Base-by-base conservation (phyloP, 164 flowering plant genomes). In the Vitis riparia region DNA sequence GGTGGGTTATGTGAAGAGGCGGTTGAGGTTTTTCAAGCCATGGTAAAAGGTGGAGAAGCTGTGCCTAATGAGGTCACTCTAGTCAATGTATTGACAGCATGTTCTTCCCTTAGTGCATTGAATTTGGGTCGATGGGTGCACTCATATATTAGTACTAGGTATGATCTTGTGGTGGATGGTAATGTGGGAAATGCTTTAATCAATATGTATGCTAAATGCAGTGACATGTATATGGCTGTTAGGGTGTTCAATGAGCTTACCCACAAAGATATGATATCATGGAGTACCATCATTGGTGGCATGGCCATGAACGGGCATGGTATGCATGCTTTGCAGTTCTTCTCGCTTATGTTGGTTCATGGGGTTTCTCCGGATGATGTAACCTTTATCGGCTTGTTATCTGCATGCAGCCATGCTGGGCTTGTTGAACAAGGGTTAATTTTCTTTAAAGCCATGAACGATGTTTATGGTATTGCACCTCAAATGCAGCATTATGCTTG, bases 331-430 rank as follows among this genome's bases (percentile, higher is more conserved):
- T 23, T 78, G 65, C 67, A 67, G 70, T 72, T 72, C 29, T 75
- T 80, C 58, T 65, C 80, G 8, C 62, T 62, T 10, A 77, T 80
- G 80, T 10, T 74, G 14, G 60, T 70, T 9, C 65, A 75, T 13
- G 80, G 83, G 27, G 65, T 77, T 62, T n/a, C 55, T 12, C 80
- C 78, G 0, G 80, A 80, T 59, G 76, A 53, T 48, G 76, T 77
- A 3, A 75, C 74, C 1, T 80, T 80, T 50, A 52, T 80, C 23
- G 75, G 81, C 9, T 55, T 80, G 70, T 47, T 80, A 37, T 72
- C 79, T 29, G 81, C 79, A 1, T 80, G 83, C 59, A 76, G 78
- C 66, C 81, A 80, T 59, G 61, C 63, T 0, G 79, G 81, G 9
- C 61, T 75, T 50, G 75, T 80, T 2, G 55, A 66, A 58, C 67